Evolutionary conservation across 768 basidiomycete species (phyloP), one percentile per base, ranked within the genome.

Genomic region (Peribolospora kevripleyi): DNA sequence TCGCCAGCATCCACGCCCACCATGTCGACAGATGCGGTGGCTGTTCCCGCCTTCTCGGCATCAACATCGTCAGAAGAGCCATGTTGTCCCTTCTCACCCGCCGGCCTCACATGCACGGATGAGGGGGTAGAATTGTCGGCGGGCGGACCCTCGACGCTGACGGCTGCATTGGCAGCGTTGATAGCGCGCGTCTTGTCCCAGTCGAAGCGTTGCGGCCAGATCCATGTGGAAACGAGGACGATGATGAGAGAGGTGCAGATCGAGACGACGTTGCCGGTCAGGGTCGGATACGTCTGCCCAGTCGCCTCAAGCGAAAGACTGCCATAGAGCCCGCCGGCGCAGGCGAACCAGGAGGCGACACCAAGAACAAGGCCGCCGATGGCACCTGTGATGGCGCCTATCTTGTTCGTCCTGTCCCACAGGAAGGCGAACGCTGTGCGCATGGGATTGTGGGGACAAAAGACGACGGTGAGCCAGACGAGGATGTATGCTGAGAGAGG

Each of bases 361-460:
- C 80, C 84, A 7, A 74, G 72, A 39, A 67, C 68, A 63, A 88
- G 79, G 1, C 87, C 87, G 43, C 68, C 64, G 43, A 86, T 58
- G 1, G 84, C 69, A 3, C 82, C 88, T 14, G 66, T 69, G 53
- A 88, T 74, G 63, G 83, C 84, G 10, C 84, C 88, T 68, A 74
- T 75, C 65, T 80, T 82, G 68, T 83, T 87, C 38, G 82, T 81
- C 63, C 78, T 82, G 55, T 70, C 75, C 85, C 86, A 90, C 0
- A 80, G 81, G 54, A 90, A 76, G 60, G 78, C 82, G 25, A 86
- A 70, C 0, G 86, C 87, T 59, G 90, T 84, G 2, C 25, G 25
- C 25, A 25, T 25, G 59, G 57, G 5, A 56, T 41, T 40, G 51
- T 50, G 14, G 11, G 5, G 40, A 13, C 5, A 38, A 38, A 51